Conservation (phyloP, 441 rosid genomes). For the Euphorbia celastroides region DNA sequence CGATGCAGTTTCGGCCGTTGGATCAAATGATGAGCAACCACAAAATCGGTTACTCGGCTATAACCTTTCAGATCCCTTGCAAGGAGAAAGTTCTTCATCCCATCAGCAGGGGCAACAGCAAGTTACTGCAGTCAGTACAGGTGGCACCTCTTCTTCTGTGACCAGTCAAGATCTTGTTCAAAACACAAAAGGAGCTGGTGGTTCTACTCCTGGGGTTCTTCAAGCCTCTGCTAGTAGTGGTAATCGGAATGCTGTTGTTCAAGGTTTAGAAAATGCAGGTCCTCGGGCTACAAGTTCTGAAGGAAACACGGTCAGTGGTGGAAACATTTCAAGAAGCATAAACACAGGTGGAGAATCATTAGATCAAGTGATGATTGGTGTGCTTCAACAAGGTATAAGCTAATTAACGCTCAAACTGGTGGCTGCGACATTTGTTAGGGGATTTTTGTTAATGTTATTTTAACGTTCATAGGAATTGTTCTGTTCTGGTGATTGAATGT, state of each 20-base stretch:
- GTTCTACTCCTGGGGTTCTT: too few relatives aligned
- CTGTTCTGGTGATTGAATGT: not conserved
- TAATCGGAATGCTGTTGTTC: too few relatives aligned
- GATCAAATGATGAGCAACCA: slow-evolving; percentile 71
- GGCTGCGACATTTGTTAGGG: not conserved
- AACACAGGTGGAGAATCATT: slow-evolving; percentile 84
- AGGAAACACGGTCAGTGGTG: slow-evolving; percentile 92
- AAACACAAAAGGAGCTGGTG: too few relatives aligned
- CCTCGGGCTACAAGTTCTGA: slow-evolving; percentile 75
- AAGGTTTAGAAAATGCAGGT: slow-evolving; percentile 72
- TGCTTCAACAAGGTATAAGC: slow-evolving; percentile 74
- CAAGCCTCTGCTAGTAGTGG: too few relatives aligned
- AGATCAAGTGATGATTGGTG: slow-evolving; percentile 76
- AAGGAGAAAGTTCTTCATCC: too few relatives aligned
- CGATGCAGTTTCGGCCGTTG: slow-evolving; percentile 64
- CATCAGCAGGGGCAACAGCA: too few relatives aligned
- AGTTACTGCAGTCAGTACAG: too few relatives aligned
- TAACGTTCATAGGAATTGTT: not conserved
- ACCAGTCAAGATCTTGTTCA: too few relatives aligned
- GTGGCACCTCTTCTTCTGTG: too few relatives aligned
- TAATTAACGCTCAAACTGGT: not conserved
- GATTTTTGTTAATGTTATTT: not conserved
- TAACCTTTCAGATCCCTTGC: too few relatives aligned
- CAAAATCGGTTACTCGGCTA: too few relatives aligned
- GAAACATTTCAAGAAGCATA: slow-evolving; percentile 75